Percentiles rank a stretch among this genome's conserved stretches.
Evolutionary conservation across 208 protist species (phyloP).

Genomic region (Leishmania amazonensis): DNA sequence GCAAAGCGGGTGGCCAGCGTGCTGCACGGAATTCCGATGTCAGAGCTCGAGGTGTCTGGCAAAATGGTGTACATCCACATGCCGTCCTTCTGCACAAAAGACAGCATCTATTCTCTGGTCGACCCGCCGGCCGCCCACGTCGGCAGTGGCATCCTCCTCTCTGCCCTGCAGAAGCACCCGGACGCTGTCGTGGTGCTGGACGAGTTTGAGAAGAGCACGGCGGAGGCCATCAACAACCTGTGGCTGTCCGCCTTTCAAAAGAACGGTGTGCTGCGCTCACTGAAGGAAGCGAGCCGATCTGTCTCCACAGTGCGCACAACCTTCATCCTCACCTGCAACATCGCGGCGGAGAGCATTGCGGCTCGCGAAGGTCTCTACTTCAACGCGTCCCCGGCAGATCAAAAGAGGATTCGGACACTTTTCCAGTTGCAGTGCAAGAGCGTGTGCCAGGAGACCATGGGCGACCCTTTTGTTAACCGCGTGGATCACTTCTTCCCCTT

Average conservation of each 20-base stretch:
- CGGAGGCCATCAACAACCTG: conserved; percentile 80
- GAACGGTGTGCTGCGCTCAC: conserved; percentile 78
- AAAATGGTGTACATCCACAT: conserved; percentile 87
- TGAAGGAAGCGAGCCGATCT: conserved; percentile 72
- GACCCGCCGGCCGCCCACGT: conserved; percentile 86
- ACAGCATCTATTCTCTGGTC: conserved; percentile 89
- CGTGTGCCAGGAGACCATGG: conserved; percentile 50
- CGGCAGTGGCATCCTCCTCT: conserved; percentile 81
- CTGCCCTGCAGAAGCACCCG: conserved; percentile 57
- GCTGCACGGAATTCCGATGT: conserved; percentile 50
- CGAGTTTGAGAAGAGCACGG: conserved; percentile 88
- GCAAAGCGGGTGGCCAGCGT: conserved; percentile 66
- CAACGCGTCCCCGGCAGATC: conserved; percentile 32
- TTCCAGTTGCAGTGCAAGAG: conserved; percentile 56
- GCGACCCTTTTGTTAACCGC: conserved; percentile 87
- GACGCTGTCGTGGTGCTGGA: conserved; percentile 87
- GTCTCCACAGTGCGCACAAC: conserved; percentile 75
- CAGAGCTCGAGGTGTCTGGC: conserved; percentile 55
- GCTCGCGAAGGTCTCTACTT: conserved; percentile 44
- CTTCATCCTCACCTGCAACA: conserved; percentile 89
- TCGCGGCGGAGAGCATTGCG: conserved; percentile 56
- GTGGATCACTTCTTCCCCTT: conserved; percentile 85
- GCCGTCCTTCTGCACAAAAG: conserved; percentile 84
- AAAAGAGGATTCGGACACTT: conserved; percentile 37
- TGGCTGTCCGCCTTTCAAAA: conserved; percentile 91